A percentile compares a stretch with the other conserved stretches of the same genome.
Evolutionary conservation across 305 asterid species (phyloP).

Genomic region (Fraxinus nigra): DNA sequence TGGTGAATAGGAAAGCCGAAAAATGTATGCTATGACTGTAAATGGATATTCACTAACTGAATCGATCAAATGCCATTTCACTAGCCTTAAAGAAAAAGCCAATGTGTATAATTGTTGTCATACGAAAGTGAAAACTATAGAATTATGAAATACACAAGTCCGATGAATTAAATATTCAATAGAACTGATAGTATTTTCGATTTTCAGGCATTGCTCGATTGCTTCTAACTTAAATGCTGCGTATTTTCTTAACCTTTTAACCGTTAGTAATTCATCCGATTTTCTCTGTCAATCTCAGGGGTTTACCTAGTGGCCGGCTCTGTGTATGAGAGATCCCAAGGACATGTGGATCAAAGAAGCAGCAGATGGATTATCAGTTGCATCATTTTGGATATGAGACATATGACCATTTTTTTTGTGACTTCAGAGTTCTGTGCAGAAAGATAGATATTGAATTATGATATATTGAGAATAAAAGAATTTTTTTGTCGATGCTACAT

Average conservation of each 20-base stretch:
- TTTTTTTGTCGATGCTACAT: neutral
- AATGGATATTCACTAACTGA: slow-evolving; percentile 4
- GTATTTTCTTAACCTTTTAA: neutral
- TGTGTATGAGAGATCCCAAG: neutral
- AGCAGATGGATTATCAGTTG: neutral
- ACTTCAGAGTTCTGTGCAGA: neutral
- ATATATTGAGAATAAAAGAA: neutral
- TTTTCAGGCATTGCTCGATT: neutral
- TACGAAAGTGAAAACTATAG: neutral
- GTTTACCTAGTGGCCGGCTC: neutral
- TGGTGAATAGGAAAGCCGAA: neutral
- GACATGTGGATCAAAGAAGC: slow-evolving; percentile 6
- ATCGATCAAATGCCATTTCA: neutral
- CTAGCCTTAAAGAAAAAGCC: neutral
- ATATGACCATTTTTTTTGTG: neutral
- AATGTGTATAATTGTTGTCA: too few relatives aligned
- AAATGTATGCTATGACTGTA: neutral
- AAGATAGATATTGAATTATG: neutral
- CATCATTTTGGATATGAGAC: neutral
- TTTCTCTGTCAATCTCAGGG: neutral
- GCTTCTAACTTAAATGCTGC: neutral
- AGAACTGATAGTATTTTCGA: too few relatives aligned
- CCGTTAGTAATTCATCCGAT: neutral
- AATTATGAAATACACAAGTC: neutral
- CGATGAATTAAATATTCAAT: neutral